These are phyloP conservation scores for Pelargonium exstipulatum DNA, from an alignment of 441 rosid species.

Conservation along the genomic window DNA sequence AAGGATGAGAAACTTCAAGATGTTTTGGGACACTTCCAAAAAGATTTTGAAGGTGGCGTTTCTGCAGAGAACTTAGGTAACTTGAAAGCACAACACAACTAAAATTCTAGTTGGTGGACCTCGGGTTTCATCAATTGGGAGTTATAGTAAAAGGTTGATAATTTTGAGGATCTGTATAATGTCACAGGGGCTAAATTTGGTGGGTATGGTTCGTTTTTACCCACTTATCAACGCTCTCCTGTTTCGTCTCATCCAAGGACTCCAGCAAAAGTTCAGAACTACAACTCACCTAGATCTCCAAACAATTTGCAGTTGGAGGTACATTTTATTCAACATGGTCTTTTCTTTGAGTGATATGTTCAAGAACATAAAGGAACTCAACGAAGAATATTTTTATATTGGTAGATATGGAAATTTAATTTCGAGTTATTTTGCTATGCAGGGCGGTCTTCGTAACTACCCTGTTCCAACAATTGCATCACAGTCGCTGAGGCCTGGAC, in stretches of 20 bases:
- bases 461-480: slow-evolving; percentile 36
- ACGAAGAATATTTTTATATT: not conserved
- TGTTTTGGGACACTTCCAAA: slow-evolving; percentile 69
- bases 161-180: not conserved
- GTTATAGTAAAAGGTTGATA: slow-evolving; percentile 7
- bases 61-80: slow-evolving; percentile 70
- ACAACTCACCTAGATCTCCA: slow-evolving; percentile 50
- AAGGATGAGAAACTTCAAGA: slow-evolving; percentile 69
- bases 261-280: slow-evolving; percentile 48
- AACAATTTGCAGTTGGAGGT: slow-evolving; percentile 62
- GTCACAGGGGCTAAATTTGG: slow-evolving; percentile 86
- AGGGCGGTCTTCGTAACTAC: slow-evolving; percentile 42
- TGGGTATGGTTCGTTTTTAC: slow-evolving; percentile 95
- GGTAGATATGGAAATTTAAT: slow-evolving; percentile 3
- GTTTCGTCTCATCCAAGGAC: slow-evolving; percentile 51
- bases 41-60: slow-evolving; percentile 74
- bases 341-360: not conserved
- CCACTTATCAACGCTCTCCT: slow-evolving; percentile 76
- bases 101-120: not conserved
- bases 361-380: not conserved
- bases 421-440: slow-evolving; percentile 24
- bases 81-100: slow-evolving; percentile 13
- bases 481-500: slow-evolving; percentile 40
- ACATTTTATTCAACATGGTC: slow-evolving; percentile 13
- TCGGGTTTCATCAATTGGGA: slow-evolving; percentile 4